A percentile compares a stretch with the other conserved stretches of the same genome.
Evolutionary conservation across 208 protist genomes (phyloP).

Genomic region (Trypanosoma theileri): DNA sequence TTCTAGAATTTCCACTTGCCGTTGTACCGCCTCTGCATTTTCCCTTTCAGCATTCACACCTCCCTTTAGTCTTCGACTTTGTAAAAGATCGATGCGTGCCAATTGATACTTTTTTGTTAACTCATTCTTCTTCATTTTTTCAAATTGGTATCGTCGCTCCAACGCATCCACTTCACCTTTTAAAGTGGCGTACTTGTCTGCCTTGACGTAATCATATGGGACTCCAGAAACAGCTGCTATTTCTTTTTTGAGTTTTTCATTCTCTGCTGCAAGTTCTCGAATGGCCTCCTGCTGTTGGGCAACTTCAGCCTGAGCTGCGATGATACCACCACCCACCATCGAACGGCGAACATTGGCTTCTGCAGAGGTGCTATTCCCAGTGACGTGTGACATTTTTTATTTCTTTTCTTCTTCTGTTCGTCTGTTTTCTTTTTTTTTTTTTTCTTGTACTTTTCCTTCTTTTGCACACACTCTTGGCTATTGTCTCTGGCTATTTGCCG

Average conservation of each 20-base stretch:
- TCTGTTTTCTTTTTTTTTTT: not conserved
- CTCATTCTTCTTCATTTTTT: conserved; percentile 92
- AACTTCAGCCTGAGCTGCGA: conserved; percentile 58
- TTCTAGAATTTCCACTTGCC: conserved; percentile 95
- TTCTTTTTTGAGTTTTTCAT: conserved; percentile 89
- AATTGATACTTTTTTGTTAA: conserved; percentile 84
- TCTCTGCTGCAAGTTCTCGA: conserved; percentile 66
- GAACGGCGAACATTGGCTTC: conserved; percentile 50
- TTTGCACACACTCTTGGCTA: too few species aligned
- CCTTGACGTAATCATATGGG: conserved; percentile 86
- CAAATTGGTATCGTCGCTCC: conserved; percentile 89
- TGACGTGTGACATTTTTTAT: conserved; percentile 3
- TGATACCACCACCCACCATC: conserved; percentile 55
- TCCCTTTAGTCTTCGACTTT: conserved; percentile 83
- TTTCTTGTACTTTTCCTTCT: not conserved
- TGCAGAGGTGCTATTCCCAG: not conserved
- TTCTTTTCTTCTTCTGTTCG: not conserved
- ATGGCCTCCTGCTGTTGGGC: conserved; percentile 82
- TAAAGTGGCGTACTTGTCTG: conserved; percentile 80
- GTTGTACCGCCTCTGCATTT: conserved; percentile 84
- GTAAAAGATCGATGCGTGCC: conserved; percentile 81
- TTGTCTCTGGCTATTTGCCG: too few species aligned
- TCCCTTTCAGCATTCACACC: conserved; percentile 92
- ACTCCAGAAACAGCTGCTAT: conserved; percentile 66
- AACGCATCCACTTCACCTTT: conserved; percentile 87